These are phyloP conservation scores for Sorghum bicolor DNA, from an alignment of 176 grass and related monocot species.

Conservation along the genomic window DNA sequence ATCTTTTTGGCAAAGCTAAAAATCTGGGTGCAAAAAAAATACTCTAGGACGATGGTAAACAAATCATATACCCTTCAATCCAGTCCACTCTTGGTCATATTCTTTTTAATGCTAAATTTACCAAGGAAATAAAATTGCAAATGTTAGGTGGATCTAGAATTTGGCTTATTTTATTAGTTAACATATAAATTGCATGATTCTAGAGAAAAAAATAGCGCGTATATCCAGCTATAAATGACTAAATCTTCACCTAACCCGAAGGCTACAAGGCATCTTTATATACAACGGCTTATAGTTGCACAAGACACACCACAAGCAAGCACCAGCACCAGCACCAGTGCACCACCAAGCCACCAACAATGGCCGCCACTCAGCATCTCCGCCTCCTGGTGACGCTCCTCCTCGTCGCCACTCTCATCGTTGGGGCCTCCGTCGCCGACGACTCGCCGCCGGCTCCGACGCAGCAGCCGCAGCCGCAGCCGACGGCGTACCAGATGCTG, in stretches of 20 bases:
- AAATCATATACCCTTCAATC: too few species aligned
- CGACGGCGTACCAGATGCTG: conserved; percentile 52
- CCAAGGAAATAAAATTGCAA: too few species aligned
- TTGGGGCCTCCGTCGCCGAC: background rate
- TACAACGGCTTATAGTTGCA: background rate
- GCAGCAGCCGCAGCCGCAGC: background rate
- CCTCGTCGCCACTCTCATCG: background rate
- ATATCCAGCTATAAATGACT: too few species aligned
- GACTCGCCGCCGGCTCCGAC: background rate
- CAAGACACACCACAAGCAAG: background rate
- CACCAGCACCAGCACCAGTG: background rate
- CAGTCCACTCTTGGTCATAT: too few species aligned
- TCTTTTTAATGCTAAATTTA: too few species aligned
- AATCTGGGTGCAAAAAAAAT: too few species aligned
- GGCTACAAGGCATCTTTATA: background rate
- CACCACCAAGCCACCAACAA: background rate
- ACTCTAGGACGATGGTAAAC: too few species aligned
- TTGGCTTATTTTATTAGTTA: too few species aligned
- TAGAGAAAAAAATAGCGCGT: too few species aligned
- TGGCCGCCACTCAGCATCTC: background rate
- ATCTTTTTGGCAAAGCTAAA: too few species aligned
- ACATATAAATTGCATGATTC: background rate
- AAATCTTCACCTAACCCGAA: too few species aligned
- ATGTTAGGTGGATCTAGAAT: too few species aligned
- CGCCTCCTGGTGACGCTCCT: background rate